Conservation (phyloP, 495 filamentous ascomycete species). For the Podospora australis region DNA sequence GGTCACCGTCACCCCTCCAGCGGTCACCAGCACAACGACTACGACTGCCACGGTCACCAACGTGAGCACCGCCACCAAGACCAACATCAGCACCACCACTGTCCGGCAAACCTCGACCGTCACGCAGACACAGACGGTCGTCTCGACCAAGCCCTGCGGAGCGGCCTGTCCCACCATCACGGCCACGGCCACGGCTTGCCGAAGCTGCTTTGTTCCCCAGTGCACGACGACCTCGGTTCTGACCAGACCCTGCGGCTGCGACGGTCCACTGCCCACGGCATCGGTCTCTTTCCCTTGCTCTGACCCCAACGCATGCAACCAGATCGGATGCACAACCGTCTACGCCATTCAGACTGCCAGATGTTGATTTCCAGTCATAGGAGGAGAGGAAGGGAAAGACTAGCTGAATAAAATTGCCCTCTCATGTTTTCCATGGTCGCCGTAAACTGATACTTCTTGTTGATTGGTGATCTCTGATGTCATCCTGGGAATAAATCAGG, state of each 20-base stretch:
- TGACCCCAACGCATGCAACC: conserved; percentile 16
- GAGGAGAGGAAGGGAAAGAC: neutral
- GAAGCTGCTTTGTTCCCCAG: conserved; percentile 21
- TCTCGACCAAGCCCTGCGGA: conserved; percentile 8
- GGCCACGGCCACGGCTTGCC: conserved; percentile 23
- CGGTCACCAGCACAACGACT: conserved; percentile 5
- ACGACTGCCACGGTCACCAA: conserved; percentile 4
- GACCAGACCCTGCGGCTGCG: conserved; percentile 21
- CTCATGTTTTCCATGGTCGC: neutral
- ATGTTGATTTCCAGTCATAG: conserved; percentile 10
- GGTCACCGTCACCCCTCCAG: neutral
- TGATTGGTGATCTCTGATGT: neutral
- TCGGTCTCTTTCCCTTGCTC: conserved; percentile 22
- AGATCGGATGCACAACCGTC: conserved; percentile 28
- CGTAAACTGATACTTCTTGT: too few relatives aligned
- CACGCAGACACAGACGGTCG: neutral
- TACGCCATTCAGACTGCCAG: conserved; percentile 19
- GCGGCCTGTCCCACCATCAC: conserved; percentile 22
- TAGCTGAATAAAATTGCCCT: neutral
- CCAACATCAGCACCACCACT: neutral
- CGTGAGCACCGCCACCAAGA: conserved; percentile 1
- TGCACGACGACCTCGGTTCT: conserved; percentile 23
- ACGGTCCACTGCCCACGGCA: conserved; percentile 17
- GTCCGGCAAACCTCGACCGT: conserved; percentile 3
- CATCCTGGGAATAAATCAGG: neutral